These are phyloP conservation scores for Hortiboletus flavorubellus DNA, from an alignment of 768 basidiomycete species.

Conservation along the genomic window DNA sequence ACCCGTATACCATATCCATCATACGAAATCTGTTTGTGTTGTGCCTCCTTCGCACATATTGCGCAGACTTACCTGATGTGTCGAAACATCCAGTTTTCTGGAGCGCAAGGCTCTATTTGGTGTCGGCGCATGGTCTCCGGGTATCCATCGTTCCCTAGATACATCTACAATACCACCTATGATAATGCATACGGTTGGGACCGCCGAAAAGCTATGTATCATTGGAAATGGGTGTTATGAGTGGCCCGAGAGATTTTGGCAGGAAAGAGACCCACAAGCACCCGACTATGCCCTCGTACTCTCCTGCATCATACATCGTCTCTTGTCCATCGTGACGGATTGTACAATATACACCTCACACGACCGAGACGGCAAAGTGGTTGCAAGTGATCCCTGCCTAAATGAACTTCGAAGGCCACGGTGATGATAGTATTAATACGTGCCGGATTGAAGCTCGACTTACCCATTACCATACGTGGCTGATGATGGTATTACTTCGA, in stretches of 20 bases:
- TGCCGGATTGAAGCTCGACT: constrained; percentile 12
- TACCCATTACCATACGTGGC: constrained; percentile 7
- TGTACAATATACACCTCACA: neutral
- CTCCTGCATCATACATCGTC: no score
- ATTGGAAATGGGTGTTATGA: neutral
- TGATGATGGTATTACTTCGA: neutral
- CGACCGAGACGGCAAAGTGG: neutral
- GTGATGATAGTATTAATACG: neutral
- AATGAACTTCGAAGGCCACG: constrained; percentile 11
- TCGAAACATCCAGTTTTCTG: constrained; percentile 2
- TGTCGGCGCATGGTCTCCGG: neutral
- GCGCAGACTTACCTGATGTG: neutral
- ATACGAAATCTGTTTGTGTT: constrained; percentile 14
- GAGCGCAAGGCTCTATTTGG: neutral
- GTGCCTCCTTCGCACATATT: neutral
- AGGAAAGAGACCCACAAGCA: neutral
- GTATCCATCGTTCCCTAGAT: neutral
- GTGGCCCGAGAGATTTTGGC: neutral
- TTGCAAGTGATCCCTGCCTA: neutral
- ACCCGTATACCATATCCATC: constrained; percentile 29
- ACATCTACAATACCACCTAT: neutral
- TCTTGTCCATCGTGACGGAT: neutral
- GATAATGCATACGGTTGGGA: neutral
- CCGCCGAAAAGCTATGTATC: neutral
- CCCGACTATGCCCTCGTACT: no score